phyloP scores from a whole-genome alignment of 1,139 yeast species.

The Blastobotrys aristatus region DNA sequence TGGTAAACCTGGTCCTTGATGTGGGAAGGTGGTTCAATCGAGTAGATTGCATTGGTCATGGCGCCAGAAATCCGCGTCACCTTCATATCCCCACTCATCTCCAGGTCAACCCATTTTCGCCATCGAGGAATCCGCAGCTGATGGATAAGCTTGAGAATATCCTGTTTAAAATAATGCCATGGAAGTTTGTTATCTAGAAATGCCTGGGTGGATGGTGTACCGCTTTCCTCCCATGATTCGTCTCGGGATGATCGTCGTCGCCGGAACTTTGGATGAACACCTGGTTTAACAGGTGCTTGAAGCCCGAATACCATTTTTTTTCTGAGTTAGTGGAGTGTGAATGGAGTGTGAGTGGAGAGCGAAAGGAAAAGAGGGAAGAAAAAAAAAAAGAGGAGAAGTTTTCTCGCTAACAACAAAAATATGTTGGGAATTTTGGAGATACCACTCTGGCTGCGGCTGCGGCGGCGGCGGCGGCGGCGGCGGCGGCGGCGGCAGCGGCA shows the following conservation, averaged over 20 bases:
- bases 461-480: not conserved
- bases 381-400: not conserved
- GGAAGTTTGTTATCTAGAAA: conserved; percentile 70
- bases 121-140: conserved; percentile 69
- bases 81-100: conserved; percentile 40
- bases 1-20: conserved; percentile 29
- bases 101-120: conserved; percentile 43
- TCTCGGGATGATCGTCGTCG: conserved; percentile 7
- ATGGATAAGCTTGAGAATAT: conserved; percentile 61
- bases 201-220: conserved; percentile 23
- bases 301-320: conserved; percentile 4
- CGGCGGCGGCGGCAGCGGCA: too few species aligned
- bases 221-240: conserved; percentile 7
- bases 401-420: too few species aligned
- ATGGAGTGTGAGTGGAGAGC: too few species aligned
- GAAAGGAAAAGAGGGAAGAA: not conserved
- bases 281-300: not conserved
- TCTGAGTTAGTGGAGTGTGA: too few species aligned
- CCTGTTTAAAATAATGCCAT: conserved; percentile 76
- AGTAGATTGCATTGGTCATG: conserved; percentile 82
- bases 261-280: not conserved
- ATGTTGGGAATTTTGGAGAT: not conserved
- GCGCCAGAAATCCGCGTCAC: conserved; percentile 82
- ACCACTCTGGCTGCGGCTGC: not conserved
- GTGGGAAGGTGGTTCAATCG: conserved; percentile 42